These are phyloP conservation scores for Capsella bursapastoris DNA, from an alignment of 345 rosid genomes.

Conservation along the genomic window DNA sequence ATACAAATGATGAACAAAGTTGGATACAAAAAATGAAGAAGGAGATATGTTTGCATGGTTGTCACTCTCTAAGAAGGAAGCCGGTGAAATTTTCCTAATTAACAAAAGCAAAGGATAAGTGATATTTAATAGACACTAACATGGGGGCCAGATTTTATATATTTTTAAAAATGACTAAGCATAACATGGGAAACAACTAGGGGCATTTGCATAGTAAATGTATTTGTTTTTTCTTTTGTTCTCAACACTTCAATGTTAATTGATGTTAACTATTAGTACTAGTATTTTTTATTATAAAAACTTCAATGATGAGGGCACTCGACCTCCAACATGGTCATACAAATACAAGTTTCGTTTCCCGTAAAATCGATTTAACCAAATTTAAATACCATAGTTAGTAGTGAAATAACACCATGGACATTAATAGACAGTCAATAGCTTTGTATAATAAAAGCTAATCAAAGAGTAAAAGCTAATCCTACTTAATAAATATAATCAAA, in stretches of 20 bases:
- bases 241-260: slow-evolving; percentile 26
- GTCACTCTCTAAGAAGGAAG: slow-evolving; percentile 3
- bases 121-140: slow-evolving; percentile 41
- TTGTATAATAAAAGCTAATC: no score
- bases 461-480: not conserved
- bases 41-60: slow-evolving; percentile 20
- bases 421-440: no score
- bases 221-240: slow-evolving; percentile 26
- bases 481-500: not conserved
- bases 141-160: slow-evolving; percentile 29
- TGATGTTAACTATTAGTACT: not conserved
- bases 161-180: not conserved
- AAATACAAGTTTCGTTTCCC: not conserved
- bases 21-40: no score
- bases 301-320: slow-evolving; percentile 20
- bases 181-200: slow-evolving; percentile 44
- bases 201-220: slow-evolving; percentile 30
- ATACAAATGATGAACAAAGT: no score
- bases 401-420: not conserved
- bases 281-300: slow-evolving; percentile 3
- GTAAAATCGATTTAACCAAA: not conserved
- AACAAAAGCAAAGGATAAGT: slow-evolving; percentile 34
- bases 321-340: slow-evolving; percentile 11
- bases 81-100: slow-evolving; percentile 40
- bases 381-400: not conserved